phyloP scores from a whole-genome alignment of 148 eudicot species.

The Chenopodium berlandieri region DNA sequence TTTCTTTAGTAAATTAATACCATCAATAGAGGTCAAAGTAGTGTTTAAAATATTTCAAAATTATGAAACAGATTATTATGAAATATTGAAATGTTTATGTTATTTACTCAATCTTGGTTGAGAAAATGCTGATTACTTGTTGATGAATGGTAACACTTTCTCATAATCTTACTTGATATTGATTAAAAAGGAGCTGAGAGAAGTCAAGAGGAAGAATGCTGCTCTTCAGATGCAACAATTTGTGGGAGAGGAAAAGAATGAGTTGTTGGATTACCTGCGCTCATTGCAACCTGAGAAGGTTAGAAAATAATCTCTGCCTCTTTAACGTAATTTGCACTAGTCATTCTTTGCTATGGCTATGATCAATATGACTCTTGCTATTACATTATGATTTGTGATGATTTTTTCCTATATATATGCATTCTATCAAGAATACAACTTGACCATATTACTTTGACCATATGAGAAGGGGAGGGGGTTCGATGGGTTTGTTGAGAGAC shows the following conservation, averaged over 20 bases:
- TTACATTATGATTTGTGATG: not conserved
- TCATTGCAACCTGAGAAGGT: slow-evolving; percentile 96
- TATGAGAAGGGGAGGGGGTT: too few species aligned
- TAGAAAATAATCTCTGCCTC: slow-evolving; percentile 4
- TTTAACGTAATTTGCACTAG: not conserved
- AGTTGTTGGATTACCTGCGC: slow-evolving; percentile 84
- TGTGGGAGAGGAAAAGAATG: slow-evolving; percentile 98
- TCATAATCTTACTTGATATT: not conserved
- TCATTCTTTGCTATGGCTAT: not conserved
- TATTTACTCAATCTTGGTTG: not conserved
- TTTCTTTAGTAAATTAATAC: not conserved
- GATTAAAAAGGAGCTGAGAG: slow-evolving; percentile 62
- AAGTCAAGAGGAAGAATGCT: slow-evolving; percentile 84
- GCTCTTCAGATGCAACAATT: slow-evolving; percentile 98
- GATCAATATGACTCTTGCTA: too few species aligned
- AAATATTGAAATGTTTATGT: not conserved
- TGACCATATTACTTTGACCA: too few species aligned
- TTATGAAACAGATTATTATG: not conserved
- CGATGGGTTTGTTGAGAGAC: too few species aligned
- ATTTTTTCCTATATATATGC: not conserved
- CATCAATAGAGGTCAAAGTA: not conserved
- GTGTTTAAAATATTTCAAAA: not conserved
- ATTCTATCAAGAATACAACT: not conserved
- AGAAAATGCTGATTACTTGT: slow-evolving; percentile 10
- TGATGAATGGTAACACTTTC: not conserved